phyloP scores from a whole-genome alignment of 2,329 filamentous ascomycete genomes.

The Ascosphaera pollenicola region DNA sequence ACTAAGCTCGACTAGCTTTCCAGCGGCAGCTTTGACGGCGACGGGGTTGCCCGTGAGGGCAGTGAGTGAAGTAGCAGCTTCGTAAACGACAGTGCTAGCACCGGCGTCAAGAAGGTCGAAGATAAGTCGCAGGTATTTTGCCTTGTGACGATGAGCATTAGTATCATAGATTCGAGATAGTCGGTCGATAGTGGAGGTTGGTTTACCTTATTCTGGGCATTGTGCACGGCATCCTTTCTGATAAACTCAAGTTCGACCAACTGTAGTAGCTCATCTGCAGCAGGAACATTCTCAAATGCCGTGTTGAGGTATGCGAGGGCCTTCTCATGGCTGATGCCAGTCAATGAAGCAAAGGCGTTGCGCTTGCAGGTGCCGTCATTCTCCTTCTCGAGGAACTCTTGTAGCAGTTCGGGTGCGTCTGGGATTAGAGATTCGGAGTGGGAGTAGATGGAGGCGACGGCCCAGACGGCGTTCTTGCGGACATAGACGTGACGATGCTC shows the following conservation, averaged over 20 bases:
- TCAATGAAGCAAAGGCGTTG: conserved; percentile 84
- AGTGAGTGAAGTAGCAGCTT: conserved; percentile 86
- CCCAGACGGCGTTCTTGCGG: conserved; percentile 93
- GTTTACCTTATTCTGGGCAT: conserved; percentile 73
- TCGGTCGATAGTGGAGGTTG: not conserved
- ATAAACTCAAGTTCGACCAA: conserved; percentile 94
- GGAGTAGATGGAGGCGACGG: conserved; percentile 74
- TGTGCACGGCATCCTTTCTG: conserved; percentile 87
- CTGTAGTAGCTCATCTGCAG: conserved; percentile 82
- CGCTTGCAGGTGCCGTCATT: conserved; percentile 92
- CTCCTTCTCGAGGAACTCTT: conserved; percentile 73
- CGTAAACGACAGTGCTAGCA: conserved; percentile 88
- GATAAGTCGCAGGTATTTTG: conserved; percentile 78
- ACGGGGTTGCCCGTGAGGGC: conserved; percentile 90
- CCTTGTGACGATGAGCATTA: conserved; percentile 29
- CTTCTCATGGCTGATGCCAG: conserved; percentile 81
- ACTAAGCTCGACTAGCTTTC: conserved; percentile 88
- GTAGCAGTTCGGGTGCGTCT: conserved; percentile 80
- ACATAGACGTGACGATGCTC: conserved; percentile 96
- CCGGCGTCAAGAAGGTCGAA: conserved; percentile 89
- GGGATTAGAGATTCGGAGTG: conserved; percentile 85
- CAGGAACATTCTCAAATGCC: conserved; percentile 82
- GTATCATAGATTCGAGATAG: not conserved
- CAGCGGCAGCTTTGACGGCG: conserved; percentile 85
- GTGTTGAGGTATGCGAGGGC: conserved; percentile 70